Evolutionary conservation across 768 basidiomycete genomes (phyloP).

Genomic region (Calocybe cyanea): DNA sequence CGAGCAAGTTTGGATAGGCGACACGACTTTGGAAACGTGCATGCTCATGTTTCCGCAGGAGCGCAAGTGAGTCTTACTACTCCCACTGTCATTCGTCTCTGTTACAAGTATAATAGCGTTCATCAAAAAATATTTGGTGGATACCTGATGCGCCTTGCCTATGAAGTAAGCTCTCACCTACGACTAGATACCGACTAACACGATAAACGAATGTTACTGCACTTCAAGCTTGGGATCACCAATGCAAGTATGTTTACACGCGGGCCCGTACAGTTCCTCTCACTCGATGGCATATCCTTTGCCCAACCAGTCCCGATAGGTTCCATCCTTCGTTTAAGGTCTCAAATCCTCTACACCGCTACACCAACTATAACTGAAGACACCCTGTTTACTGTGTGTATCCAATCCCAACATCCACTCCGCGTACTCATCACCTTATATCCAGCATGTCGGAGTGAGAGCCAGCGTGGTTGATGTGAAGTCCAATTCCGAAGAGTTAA

Average conservation of each 20-base stretch:
- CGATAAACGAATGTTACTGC: neutral
- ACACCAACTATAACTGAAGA: slow-evolving; percentile 29
- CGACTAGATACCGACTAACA: neutral
- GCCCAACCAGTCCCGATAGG: slow-evolving; percentile 80
- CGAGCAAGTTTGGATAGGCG: slow-evolving; percentile 70
- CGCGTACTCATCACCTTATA: neutral
- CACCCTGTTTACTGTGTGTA: slow-evolving; percentile 58
- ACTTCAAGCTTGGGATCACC: slow-evolving; percentile 61
- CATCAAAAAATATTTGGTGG: slow-evolving; percentile 86
- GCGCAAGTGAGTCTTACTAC: slow-evolving; percentile 53
- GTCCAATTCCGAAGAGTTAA: slow-evolving; percentile 61
- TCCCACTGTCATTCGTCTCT: neutral
- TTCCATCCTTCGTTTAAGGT: slow-evolving; percentile 70
- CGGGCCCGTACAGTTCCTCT: slow-evolving; percentile 65
- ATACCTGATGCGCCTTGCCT: slow-evolving; percentile 61
- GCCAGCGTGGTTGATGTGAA: slow-evolving; percentile 69
- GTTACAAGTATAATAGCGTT: slow-evolving; percentile 38
- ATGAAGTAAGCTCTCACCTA: slow-evolving; percentile 44
- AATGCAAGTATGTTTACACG: slow-evolving; percentile 69
- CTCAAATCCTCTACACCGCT: slow-evolving; percentile 62
- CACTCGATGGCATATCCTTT: slow-evolving; percentile 79
- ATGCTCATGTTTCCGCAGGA: slow-evolving; percentile 86
- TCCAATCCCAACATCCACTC: neutral
- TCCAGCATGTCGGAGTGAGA: slow-evolving; percentile 66
- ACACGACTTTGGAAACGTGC: slow-evolving; percentile 64